A percentile compares a stretch with the other conserved stretches of the same genome.
Conservation (phyloP, 768 basidiomycete species). For the Suillus spraguei region DNA sequence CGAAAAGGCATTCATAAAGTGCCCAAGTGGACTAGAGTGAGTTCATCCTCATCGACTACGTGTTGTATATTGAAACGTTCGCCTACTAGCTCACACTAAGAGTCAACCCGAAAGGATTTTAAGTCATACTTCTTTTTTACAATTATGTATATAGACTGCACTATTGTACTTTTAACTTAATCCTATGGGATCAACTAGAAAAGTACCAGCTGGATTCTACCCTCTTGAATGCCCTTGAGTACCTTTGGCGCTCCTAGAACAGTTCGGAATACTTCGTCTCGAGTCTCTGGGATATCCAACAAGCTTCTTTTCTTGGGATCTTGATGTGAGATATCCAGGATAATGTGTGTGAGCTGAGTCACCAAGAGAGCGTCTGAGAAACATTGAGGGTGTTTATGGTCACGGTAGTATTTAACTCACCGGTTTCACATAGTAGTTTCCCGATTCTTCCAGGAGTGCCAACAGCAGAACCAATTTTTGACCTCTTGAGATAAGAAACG, state of each 20-base stretch:
- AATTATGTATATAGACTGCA: conserved; percentile 3
- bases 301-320: conserved; percentile 79
- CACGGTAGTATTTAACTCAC: conserved; percentile 38
- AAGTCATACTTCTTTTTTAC: conserved; percentile 25
- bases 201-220: conserved; percentile 79
- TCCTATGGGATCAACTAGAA: conserved; percentile 46
- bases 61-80: conserved; percentile 13
- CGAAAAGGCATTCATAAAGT: conserved; percentile 96
- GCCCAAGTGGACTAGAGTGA: conserved; percentile 94
- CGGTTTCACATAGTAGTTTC: conserved; percentile 76
- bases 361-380: conserved; percentile 67
- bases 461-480: conserved; percentile 86
- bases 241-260: conserved; percentile 67
- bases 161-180: conserved; percentile 9
- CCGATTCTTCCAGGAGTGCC: conserved; percentile 93
- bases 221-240: conserved; percentile 62
- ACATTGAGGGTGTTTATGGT: conserved; percentile 9
- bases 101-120: conserved; percentile 93
- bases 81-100: conserved; percentile 71
- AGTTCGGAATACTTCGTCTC: conserved; percentile 77
- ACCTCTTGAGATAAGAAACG: conserved; percentile 77
- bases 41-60: conserved; percentile 27
- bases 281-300: conserved; percentile 82
- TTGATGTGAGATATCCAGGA: conserved; percentile 72
- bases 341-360: conserved; percentile 80